Evolutionary conservation across 2,329 filamentous ascomycete species (phyloP), one percentile per base, ranked within the genome.

Genomic region (Claviceps sp.): DNA sequence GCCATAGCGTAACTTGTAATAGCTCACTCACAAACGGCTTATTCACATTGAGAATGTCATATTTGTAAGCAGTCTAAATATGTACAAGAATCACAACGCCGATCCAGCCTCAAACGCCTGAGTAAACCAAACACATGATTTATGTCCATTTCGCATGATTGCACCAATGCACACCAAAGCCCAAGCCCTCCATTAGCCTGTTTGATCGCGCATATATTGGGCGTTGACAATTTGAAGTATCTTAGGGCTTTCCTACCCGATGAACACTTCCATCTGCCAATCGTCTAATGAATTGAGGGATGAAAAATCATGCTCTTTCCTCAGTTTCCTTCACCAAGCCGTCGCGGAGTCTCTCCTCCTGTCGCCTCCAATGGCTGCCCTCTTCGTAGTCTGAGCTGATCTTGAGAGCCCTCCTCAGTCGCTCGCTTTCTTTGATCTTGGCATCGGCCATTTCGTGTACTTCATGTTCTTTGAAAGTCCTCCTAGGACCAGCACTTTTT

Each of bases 401-500:
- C 48, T 89, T 90, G 58, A 98, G 74, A 7, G 93, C 93, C 67
- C 77, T 87, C 57, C 91, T 75, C 65, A 98, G 72, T 60, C 87
- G 79, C 70, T 97, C 90, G 67, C 85, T 95, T 76, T 98, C 93
- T 66, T 88, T 85, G 59, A 95, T 91, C 77, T 98, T 98, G 54
- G 91, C 93, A 62, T 93, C 87, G 18, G 93, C 93, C 66, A 95
- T 77, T 70, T 97, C 93, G 72, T 98, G 93, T 20, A 97, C 89
- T 70, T 97, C 89, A 69, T 97, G 89, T 58, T 83, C 77, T 71
- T 97, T 98, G 57, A 97, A 76, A 9, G 79, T 77, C 51, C 65
- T 70, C 52, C 69, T 65, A n/a, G 63, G 67, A 24, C 65, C 69
- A 52, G 61, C 65, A 24, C 56, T 59, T 22, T 56, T 65, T 37